Percentiles rank a stretch among this genome's conserved stretches.
Evolutionary conservation across 345 rosid genomes (phyloP).

Genomic region (Cardamine occulta): DNA sequence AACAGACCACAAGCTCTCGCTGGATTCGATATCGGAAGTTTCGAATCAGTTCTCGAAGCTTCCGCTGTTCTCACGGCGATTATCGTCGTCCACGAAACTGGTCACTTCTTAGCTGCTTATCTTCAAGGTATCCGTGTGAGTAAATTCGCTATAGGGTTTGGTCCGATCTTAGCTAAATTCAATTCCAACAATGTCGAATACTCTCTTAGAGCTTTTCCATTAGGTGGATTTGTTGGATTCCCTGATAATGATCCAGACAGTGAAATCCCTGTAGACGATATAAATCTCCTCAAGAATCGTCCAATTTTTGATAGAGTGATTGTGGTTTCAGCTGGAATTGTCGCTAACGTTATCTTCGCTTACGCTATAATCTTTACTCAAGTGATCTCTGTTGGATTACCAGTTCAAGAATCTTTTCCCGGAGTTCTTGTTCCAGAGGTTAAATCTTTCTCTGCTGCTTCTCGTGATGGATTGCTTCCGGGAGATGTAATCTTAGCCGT

Average conservation of each 20-base stretch:
- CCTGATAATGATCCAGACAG: conserved; percentile 96
- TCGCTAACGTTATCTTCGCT: conserved; percentile 88
- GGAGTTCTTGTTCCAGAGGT: conserved; percentile 93
- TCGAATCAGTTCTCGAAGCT: conserved; percentile 83
- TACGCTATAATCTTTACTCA: conserved; percentile 75
- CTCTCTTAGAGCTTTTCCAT: conserved; percentile 86
- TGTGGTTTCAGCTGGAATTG: conserved; percentile 90
- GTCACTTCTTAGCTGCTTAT: conserved; percentile 90
- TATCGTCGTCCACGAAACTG: conserved; percentile 83
- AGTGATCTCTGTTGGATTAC: conserved; percentile 83
- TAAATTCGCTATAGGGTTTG: conserved; percentile 94
- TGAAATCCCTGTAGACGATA: conserved; percentile 76
- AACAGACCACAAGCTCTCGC: conserved; percentile 59
- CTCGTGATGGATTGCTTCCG: conserved; percentile 83
- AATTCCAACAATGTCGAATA: conserved; percentile 87
- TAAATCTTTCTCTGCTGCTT: conserved; percentile 79
- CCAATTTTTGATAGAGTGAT: conserved; percentile 80
- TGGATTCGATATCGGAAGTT: conserved; percentile 68
- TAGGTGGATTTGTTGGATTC: conserved; percentile 96
- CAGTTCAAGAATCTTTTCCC: conserved; percentile 88
- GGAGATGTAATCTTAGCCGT: conserved; percentile 82
- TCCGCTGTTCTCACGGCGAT: conserved; percentile 88
- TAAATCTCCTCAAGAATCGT: conserved; percentile 80
- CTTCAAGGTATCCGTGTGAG: conserved; percentile 95
- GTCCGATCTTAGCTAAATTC: conserved; percentile 89